A percentile compares a stretch with the other conserved stretches of the same genome.
Evolutionary conservation across 2,329 filamentous ascomycete species (phyloP).

Genomic region (Epicoccum sorghinum): DNA sequence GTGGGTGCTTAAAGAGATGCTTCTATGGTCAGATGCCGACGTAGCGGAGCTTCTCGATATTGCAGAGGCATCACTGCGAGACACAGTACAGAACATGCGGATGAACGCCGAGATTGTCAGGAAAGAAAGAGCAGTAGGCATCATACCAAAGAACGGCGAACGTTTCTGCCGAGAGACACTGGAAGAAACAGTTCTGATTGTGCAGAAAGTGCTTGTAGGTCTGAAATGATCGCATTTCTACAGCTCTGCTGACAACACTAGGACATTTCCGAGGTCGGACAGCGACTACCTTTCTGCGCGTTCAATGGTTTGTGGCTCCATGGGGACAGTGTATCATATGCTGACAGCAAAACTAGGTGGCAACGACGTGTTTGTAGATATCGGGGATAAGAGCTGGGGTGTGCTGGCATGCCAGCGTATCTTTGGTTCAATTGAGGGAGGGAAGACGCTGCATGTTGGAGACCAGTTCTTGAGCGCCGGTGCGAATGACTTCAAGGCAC

Average conservation of each 20-base stretch:
- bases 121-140: slow-evolving; percentile 74
- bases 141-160: slow-evolving; percentile 62
- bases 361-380: slow-evolving; percentile 97
- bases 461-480: slow-evolving; percentile 90
- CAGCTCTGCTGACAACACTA: slow-evolving; percentile 22
- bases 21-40: slow-evolving; percentile 74
- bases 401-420: slow-evolving; percentile 91
- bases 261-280: slow-evolving; percentile 76
- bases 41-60: slow-evolving; percentile 84
- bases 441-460: slow-evolving; percentile 89
- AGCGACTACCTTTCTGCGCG: slow-evolving; percentile 84
- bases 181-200: slow-evolving; percentile 93
- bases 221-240: background rate
- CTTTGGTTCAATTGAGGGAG: slow-evolving; percentile 76
- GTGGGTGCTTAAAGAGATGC: slow-evolving; percentile 82
- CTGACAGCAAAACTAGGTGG: slow-evolving; percentile 62
- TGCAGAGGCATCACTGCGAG: slow-evolving; percentile 80
- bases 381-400: slow-evolving; percentile 97
- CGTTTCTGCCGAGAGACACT: slow-evolving; percentile 85
- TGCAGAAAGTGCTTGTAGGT: slow-evolving; percentile 78
- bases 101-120: slow-evolving; percentile 81
- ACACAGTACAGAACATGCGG: slow-evolving; percentile 79
- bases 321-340: background rate
- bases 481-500: slow-evolving; percentile 96
- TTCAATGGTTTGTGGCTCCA: slow-evolving; percentile 72